These are phyloP conservation scores for Agrocybe praecox DNA, from an alignment of 768 basidiomycete genomes.

Conservation along the genomic window DNA sequence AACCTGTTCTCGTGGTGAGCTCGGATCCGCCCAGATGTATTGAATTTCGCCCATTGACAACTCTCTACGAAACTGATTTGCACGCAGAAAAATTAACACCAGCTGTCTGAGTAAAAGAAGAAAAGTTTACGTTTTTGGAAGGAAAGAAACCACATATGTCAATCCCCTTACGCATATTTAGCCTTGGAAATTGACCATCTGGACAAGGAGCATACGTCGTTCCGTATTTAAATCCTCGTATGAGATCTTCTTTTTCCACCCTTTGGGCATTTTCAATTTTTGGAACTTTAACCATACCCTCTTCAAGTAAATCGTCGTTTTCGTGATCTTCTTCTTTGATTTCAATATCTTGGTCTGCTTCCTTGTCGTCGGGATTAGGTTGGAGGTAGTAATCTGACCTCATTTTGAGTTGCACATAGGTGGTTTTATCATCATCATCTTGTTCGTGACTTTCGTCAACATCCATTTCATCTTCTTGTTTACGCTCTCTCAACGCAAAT, in stretches of 20 bases:
- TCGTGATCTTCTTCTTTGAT: slow-evolving; percentile 39
- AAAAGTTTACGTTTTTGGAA: slow-evolving; percentile 52
- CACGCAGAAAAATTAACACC: slow-evolving; percentile 1
- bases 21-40: slow-evolving; percentile 81
- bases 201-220: slow-evolving; percentile 86
- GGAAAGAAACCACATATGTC: slow-evolving; percentile 88
- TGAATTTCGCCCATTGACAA: slow-evolving; percentile 82
- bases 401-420: slow-evolving; percentile 48
- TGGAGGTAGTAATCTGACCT: slow-evolving; percentile 62
- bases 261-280: slow-evolving; percentile 45
- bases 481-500: slow-evolving; percentile 47
- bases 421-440: slow-evolving; percentile 30
- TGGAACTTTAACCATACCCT: slow-evolving; percentile 29
- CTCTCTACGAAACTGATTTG: slow-evolving; percentile 76
- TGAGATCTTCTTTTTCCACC: slow-evolving; percentile 78
- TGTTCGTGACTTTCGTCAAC: slow-evolving; percentile 36
- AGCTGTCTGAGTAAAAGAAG: background rate
- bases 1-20: slow-evolving; percentile 70
- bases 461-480: slow-evolving; percentile 34
- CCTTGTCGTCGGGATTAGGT: slow-evolving; percentile 36
- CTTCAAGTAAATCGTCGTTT: slow-evolving; percentile 33
- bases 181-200: slow-evolving; percentile 76
- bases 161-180: slow-evolving; percentile 82
- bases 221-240: slow-evolving; percentile 88
- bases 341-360: slow-evolving; percentile 35